These are phyloP conservation scores for Diaporthe capsici DNA, from an alignment of 2,329 filamentous ascomycete species.

Conservation along the genomic window DNA sequence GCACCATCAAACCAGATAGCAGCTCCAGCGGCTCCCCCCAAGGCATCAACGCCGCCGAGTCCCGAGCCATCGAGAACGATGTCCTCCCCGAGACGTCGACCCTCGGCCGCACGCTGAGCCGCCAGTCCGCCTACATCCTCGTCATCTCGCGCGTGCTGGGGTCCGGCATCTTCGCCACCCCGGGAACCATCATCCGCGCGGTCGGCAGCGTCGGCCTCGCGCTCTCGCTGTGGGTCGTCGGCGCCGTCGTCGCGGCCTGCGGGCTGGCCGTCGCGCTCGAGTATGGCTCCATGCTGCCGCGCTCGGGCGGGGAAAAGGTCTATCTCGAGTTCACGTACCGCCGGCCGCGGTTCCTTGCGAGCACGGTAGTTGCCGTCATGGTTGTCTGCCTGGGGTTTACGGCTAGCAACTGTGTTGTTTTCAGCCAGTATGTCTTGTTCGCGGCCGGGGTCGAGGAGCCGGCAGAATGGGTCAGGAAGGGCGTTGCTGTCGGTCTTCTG, in stretches of 20 bases:
- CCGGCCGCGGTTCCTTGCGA: constrained; percentile 73
- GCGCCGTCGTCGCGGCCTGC: constrained; percentile 72
- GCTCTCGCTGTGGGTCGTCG: constrained; percentile 73
- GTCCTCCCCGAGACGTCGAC: constrained; percentile 71
- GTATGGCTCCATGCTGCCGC: constrained; percentile 78
- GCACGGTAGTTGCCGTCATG: constrained; percentile 74
- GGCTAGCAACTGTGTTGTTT: constrained; percentile 74
- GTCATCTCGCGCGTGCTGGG: constrained; percentile 64
- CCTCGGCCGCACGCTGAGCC: constrained; percentile 71
- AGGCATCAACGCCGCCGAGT: not conserved
- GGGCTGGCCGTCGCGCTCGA: constrained; percentile 75
- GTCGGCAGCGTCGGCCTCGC: constrained; percentile 77
- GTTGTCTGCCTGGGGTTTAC: constrained; percentile 77
- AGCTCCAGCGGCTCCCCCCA: not conserved
- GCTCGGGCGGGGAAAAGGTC: constrained; percentile 78
- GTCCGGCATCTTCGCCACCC: constrained; percentile 80
- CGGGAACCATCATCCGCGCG: constrained; percentile 75
- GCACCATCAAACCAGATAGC: not conserved
- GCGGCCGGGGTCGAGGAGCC: constrained; percentile 63
- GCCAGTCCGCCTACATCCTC: constrained; percentile 71
- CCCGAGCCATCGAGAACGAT: constrained; percentile 65
- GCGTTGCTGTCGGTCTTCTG: constrained; percentile 69
- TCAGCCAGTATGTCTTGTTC: constrained; percentile 75
- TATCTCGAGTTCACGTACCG: constrained; percentile 80
- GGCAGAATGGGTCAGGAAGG: constrained; percentile 66